These are phyloP conservation scores for Mortierella sp. DNA, from an alignment of 371 early-diverging fungal species.

Conservation along the genomic window DNA sequence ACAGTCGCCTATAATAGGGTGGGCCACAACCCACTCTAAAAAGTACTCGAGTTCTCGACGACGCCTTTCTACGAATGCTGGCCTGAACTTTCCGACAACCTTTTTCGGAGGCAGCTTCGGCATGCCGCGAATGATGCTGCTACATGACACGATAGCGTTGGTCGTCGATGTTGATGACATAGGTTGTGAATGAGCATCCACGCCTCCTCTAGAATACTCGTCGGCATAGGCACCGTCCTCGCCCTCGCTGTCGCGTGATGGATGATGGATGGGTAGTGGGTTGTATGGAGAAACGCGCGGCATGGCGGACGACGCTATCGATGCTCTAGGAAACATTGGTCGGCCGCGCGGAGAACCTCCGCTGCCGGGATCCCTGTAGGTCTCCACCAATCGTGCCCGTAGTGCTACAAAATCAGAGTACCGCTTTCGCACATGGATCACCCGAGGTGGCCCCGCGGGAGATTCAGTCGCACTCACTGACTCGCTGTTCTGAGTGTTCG, in stretches of 20 bases:
- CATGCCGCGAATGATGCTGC: constrained; percentile 29
- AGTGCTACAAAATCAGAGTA: constrained; percentile 48
- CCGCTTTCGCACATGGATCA: constrained; percentile 43
- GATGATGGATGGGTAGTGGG: neutral
- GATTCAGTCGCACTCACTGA: no score
- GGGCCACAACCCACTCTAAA: constrained; percentile 51
- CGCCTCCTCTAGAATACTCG: neutral
- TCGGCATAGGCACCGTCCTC: constrained; percentile 17
- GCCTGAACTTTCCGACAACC: constrained; percentile 45
- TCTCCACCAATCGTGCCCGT: constrained; percentile 32
- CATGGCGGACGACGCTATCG: neutral
- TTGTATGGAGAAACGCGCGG: neutral
- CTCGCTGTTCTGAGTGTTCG: constrained; percentile 1
- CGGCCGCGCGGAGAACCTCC: neutral
- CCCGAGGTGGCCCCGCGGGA: neutral
- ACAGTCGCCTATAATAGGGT: constrained; percentile 41
- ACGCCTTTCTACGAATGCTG: constrained; percentile 47
- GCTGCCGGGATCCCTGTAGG: constrained; percentile 12
- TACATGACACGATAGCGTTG: neutral
- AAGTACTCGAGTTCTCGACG: constrained; percentile 50
- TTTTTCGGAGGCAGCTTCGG: constrained; percentile 47
- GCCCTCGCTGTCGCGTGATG: constrained; percentile 2
- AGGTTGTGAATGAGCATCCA: constrained; percentile 9
- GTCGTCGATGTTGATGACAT: constrained; percentile 1
- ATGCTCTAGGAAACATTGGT: neutral